Evolutionary conservation across 176 grass and related monocot genomes (phyloP), one percentile per base, ranked within the genome.

Genomic region (Saccharum spontaneum): DNA sequence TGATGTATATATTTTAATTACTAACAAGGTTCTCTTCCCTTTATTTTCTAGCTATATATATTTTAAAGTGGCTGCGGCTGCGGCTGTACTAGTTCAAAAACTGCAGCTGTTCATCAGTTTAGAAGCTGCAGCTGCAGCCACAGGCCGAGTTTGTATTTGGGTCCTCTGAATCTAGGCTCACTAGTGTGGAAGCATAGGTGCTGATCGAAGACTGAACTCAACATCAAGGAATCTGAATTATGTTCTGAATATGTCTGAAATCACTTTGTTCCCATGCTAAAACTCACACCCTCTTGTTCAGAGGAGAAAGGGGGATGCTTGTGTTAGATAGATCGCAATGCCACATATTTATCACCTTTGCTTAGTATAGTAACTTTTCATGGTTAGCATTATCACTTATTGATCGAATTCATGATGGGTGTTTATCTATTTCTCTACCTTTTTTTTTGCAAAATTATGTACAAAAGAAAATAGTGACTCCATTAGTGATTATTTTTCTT

Each of bases 401-500:
- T 20, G 22, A 36, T 67, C 34, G 31, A 82, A 9, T 82, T 72
- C 16, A 38, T 11, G 86, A 72, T 50, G 52, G 65, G 24, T 31
- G 16, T 43, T 64, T 7, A 63, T 60, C 33, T 38, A 41, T 69
- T 80, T 46, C 20, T 65, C 24, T 31, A 39, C 28, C 1, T 61
- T 76, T 36, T 62, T 76, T 22, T 7, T 22, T 55, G 18, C 22
- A 54, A 77, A 64, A 18, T 13, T 28, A 55, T 22, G 37, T 61
- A 39, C 3, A 7, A 10, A 71, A 46, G 4, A 41, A 10, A 9
- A 5, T 28, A n/a, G 2, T 41, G 65, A 33, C 40, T 66, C 76
- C 9, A 13, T 77, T n/a, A 78, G 14, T 82, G 66, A 86, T 78
- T 55, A 46, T 61, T 74, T 79, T 85, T 84, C 18, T 73, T 87